Evolutionary conservation across 2,329 filamentous ascomycete genomes (phyloP).

Genomic region (Trichophyton rubrum): DNA sequence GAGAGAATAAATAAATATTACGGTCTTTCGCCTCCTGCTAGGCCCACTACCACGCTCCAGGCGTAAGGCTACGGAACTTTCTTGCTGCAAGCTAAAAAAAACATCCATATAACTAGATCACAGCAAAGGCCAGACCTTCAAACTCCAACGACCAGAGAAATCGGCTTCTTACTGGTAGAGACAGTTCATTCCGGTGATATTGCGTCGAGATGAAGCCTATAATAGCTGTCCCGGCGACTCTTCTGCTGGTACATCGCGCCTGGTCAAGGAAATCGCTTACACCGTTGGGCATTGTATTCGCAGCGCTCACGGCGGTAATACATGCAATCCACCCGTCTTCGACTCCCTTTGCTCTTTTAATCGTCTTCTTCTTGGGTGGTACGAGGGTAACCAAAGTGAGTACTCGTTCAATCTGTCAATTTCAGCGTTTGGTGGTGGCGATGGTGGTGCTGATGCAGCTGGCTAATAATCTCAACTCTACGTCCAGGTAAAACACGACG

Average conservation of each 20-base stretch:
- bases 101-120: too few relatives aligned
- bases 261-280: conserved; percentile 67
- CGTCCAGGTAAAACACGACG: conserved; percentile 64
- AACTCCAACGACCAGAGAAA: background rate
- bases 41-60: too few relatives aligned
- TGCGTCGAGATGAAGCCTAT: conserved; percentile 30
- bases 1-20: too few relatives aligned
- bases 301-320: conserved; percentile 58
- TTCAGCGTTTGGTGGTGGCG: background rate
- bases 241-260: conserved; percentile 53
- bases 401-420: background rate
- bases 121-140: background rate
- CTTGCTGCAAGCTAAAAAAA: too few relatives aligned
- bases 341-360: conserved; percentile 72
- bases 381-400: conserved; percentile 69
- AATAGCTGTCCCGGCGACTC: conserved; percentile 36
- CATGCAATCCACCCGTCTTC: conserved; percentile 92
- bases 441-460: background rate
- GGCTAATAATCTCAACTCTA: background rate
- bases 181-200: background rate
- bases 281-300: conserved; percentile 57
- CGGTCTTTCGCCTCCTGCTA: too few relatives aligned
- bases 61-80: too few relatives aligned
- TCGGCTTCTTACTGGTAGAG: background rate
- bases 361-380: conserved; percentile 75